Evolutionary conservation across 805 yeast species (phyloP).

Genomic region (Monosporozyma aerobia): DNA sequence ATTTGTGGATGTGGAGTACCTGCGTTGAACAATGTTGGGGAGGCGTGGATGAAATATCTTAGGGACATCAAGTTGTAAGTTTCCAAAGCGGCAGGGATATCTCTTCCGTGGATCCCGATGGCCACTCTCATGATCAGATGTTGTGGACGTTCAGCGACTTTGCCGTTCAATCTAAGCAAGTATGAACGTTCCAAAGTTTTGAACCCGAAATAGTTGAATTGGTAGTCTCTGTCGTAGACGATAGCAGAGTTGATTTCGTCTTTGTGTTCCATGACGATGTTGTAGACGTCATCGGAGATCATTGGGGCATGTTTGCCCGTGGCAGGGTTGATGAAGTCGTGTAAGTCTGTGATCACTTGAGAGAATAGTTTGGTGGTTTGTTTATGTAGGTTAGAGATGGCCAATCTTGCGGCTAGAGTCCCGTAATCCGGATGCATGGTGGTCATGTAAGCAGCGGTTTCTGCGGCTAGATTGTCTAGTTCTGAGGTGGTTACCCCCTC

Average conservation of each 20-base stretch:
- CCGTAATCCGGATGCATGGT: constrained; percentile 97
- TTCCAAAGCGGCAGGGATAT: constrained; percentile 55
- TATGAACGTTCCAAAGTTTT: constrained; percentile 83
- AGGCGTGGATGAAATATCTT: constrained; percentile 83
- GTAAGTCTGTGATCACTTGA: constrained; percentile 57
- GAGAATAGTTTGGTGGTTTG: constrained; percentile 77
- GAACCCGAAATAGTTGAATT: constrained; percentile 75
- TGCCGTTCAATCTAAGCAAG: constrained; percentile 49
- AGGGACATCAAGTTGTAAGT: constrained; percentile 81
- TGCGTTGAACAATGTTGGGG: constrained; percentile 88
- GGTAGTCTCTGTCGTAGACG: constrained; percentile 63
- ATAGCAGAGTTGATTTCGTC: constrained; percentile 62
- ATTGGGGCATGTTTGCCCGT: constrained; percentile 45
- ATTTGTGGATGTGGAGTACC: constrained; percentile 76
- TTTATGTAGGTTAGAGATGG: constrained; percentile 83
- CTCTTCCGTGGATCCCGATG: constrained; percentile 69
- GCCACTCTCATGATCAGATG: constrained; percentile 84
- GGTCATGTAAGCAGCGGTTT: constrained; percentile 92
- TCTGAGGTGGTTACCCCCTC: constrained; percentile 89
- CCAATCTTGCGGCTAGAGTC: constrained; percentile 84
- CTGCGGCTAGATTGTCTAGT: constrained; percentile 73
- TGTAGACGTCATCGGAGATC: constrained; percentile 55
- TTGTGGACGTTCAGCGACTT: constrained; percentile 80
- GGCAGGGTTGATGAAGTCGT: constrained; percentile 66
- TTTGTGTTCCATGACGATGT: constrained; percentile 50